Conservation (phyloP, 306 rosid species). For the Cucurbita argyrosperma region DNA sequence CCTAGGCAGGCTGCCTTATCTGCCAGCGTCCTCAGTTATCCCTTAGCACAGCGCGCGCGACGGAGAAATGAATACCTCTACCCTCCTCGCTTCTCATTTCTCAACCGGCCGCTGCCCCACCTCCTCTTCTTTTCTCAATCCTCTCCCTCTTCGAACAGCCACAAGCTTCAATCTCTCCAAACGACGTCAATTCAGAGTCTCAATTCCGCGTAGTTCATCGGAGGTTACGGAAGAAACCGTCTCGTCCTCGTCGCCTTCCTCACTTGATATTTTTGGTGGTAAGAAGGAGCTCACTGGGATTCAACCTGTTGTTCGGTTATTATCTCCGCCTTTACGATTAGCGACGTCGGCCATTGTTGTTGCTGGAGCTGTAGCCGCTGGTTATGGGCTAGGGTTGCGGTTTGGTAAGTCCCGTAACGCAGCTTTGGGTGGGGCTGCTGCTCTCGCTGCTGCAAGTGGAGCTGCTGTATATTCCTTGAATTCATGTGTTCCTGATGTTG, state of each 20-base stretch:
- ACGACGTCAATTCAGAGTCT: constrained; percentile 60
- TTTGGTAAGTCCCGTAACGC: constrained; percentile 43
- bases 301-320: constrained; percentile 45
- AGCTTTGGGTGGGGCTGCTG: constrained; percentile 73
- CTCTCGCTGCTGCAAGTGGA: constrained; percentile 63
- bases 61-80: constrained; percentile 55
- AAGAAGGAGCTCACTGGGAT: constrained; percentile 63
- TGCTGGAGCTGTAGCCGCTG: constrained; percentile 75
- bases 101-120: constrained; percentile 18
- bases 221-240: constrained; percentile 13
- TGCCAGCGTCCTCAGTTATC: background rate
- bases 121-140: constrained; percentile 28
- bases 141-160: constrained; percentile 24
- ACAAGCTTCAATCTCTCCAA: background rate
- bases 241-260: constrained; percentile 12
- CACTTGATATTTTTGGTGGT: constrained; percentile 23
- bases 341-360: constrained; percentile 62
- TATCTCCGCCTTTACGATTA: constrained; percentile 54
- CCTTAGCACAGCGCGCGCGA: background rate
- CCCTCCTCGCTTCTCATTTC: constrained; percentile 31
- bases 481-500: constrained; percentile 70
- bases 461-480: constrained; percentile 61
- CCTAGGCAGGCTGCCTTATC: constrained; percentile 7
- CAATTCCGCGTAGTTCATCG: constrained; percentile 40
- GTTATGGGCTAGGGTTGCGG: constrained; percentile 61